Percentiles rank a stretch among this genome's conserved stretches.
These are phyloP conservation scores for Pittosporum tobira DNA, from an alignment of 129 eudicot genomes.

Conservation along the genomic window DNA sequence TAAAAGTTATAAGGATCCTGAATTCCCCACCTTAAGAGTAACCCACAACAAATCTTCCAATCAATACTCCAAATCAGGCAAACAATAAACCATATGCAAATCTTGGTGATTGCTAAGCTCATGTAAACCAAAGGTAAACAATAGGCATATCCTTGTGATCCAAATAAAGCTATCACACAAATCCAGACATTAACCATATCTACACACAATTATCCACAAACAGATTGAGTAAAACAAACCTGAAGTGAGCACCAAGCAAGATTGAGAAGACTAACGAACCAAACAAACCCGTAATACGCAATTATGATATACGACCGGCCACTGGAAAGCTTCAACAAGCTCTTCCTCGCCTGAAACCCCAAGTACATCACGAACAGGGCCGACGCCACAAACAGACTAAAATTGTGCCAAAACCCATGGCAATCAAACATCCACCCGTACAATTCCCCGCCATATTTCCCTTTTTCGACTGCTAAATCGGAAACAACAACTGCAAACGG, in stretches of 20 bases:
- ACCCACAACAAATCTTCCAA: no score
- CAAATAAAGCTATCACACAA: no score
- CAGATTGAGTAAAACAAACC: conserved; percentile 13
- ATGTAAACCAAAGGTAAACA: no score
- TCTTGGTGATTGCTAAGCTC: no score
- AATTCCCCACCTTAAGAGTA: no score
- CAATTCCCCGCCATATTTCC: neutral
- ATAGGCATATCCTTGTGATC: no score
- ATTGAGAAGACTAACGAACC: conserved; percentile 35
- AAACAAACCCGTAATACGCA: conserved; percentile 27
- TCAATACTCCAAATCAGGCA: no score
- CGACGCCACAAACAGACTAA: conserved; percentile 20
- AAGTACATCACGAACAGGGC: conserved; percentile 25
- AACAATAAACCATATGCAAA: no score
- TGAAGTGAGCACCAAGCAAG: conserved; percentile 42
- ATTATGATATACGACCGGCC: conserved; percentile 32
- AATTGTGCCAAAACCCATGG: conserved; percentile 37
- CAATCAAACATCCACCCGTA: conserved; percentile 28
- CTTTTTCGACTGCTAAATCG: neutral
- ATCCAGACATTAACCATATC: neutral
- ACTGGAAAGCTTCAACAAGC: conserved; percentile 26
- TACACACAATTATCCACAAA: neutral
- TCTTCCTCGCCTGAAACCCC: conserved; percentile 32
- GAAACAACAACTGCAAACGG: conserved; percentile 12
- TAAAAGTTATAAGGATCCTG: no score